Conservation (phyloP, 2,329 filamentous ascomycete genomes). For the Coniochaeta pulveracea region DNA sequence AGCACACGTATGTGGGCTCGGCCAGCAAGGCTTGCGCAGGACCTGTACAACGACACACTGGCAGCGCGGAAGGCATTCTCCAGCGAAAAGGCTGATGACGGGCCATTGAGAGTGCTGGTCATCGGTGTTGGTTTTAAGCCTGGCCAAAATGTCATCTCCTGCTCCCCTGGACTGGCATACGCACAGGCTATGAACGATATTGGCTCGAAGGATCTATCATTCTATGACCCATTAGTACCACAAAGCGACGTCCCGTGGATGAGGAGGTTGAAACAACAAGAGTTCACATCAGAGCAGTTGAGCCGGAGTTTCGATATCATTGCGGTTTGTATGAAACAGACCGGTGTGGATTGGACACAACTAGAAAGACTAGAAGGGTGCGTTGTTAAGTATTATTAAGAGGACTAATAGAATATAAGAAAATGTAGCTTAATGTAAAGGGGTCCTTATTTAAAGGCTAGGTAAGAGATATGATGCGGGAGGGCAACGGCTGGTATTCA, state of each 20-base stretch:
- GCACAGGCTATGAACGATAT: conserved; percentile 1
- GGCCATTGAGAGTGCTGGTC: conserved; percentile 24
- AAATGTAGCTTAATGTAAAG: too few species aligned
- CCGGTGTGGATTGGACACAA: conserved; percentile 2
- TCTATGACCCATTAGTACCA: conserved; percentile 2
- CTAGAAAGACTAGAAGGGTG: neutral
- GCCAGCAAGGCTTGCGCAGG: conserved; percentile 25
- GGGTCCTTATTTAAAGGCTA: too few species aligned
- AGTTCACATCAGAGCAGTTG: neutral
- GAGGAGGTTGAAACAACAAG: conserved; percentile 1
- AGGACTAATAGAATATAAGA: too few species aligned
- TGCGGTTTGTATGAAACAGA: conserved; percentile 2
- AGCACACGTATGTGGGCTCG: conserved; percentile 30
- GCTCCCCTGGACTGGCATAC: conserved; percentile 24
- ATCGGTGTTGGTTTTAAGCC: conserved; percentile 39
- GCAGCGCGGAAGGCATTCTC: conserved; percentile 3
- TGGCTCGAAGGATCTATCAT: conserved; percentile 1
- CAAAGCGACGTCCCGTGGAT: conserved; percentile 3
- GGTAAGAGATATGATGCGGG: too few species aligned
- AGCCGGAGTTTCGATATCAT: neutral
- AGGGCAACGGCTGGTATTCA: too few species aligned
- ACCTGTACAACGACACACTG: conserved; percentile 12
- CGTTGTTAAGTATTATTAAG: conserved; percentile 2
- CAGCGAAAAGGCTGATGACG: neutral
- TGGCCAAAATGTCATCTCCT: conserved; percentile 33